A percentile compares a stretch with the other conserved stretches of the same genome.
phyloP scores from a whole-genome alignment of 139 green algal species.

The Chlorella vulgaris region DNA sequence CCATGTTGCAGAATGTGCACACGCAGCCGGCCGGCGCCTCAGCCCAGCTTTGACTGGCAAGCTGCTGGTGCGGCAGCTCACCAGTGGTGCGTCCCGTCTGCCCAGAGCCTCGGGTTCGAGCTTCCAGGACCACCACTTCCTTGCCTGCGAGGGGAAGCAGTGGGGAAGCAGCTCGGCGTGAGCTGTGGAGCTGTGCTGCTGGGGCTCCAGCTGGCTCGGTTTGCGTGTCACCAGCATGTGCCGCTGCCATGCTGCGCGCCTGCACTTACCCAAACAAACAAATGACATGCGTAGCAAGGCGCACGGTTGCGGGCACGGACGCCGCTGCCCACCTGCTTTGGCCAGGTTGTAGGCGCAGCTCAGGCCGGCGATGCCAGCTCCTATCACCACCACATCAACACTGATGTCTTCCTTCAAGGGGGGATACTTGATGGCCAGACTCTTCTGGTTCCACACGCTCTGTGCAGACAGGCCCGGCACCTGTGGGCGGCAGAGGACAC shows the following conservation, averaged over 20 bases:
- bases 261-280: not conserved
- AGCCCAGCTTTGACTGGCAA: not conserved
- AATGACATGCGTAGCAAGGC: not conserved
- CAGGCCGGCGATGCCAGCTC: constrained; percentile 67
- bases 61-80: not conserved
- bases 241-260: not conserved
- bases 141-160: constrained; percentile 47
- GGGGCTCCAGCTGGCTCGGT: not conserved
- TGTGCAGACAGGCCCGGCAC: constrained; percentile 18
- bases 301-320: no score
- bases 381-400: constrained; percentile 61
- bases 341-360: constrained; percentile 64
- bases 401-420: constrained; percentile 39
- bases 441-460: constrained; percentile 33
- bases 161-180: not conserved
- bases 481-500: not conserved
- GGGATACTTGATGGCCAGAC: constrained; percentile 54
- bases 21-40: not conserved
- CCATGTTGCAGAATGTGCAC: not conserved
- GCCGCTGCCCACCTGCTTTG: constrained; percentile 52
- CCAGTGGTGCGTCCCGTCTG: constrained; percentile 67
- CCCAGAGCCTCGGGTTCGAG: constrained; percentile 50
- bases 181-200: not conserved
- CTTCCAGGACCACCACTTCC: constrained; percentile 71
- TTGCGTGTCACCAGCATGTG: not conserved